Base-by-base conservation (phyloP, 2,329 filamentous ascomycete species). In the Helotiales sp. region DNA sequence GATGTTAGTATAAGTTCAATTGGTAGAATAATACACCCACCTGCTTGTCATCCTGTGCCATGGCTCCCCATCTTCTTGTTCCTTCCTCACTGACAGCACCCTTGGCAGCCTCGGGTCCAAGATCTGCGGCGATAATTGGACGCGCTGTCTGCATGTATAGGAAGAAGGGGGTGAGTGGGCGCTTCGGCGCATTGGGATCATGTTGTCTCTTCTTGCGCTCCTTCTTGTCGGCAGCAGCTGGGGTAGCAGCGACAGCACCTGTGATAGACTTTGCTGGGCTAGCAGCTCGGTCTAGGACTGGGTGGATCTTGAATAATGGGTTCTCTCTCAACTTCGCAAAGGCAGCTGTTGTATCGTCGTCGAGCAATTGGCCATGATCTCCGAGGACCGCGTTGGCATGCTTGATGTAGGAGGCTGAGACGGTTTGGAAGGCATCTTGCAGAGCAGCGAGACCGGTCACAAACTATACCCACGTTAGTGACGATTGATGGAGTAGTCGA, bases 111-210 rank as follows among this genome's bases (percentile, higher is more conserved):
- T 85, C 81, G n/a, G 84, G 72, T 22, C 89, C 90, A 10, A 96
- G 82, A 67, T 96, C 91, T 31, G 80, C 81, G 57, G 90, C 88
- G 66, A 98, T 95, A 71, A 90, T 88, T 52, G 87, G 83, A 50
- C 95, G 89, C 63, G 91, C 91, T 63, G 89, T 88, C 74, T 96
- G 89, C 81, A 96, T 91, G 79, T 92, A 98, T 60, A 97, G 79
- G 80, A 98, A 96, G 79, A 96, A 97, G 2, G 93, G 92, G 5
- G 93, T 98, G 70, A 97, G 76, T 8, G 93, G 93, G 51, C 93
- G 87, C 84, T 97, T 98, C 59, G 93, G 93, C 6, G 93, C 93
- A 74, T 96, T 96, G 66, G 93, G 93, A 73, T 98, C 93, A 70
- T 90, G 87, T 40, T 86, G 86, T 61, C 87, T 85, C 81, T 93